These are phyloP conservation scores for Plasmodium relictum DNA, from an alignment of 169 alveolate genomes.

Conservation along the genomic window DNA sequence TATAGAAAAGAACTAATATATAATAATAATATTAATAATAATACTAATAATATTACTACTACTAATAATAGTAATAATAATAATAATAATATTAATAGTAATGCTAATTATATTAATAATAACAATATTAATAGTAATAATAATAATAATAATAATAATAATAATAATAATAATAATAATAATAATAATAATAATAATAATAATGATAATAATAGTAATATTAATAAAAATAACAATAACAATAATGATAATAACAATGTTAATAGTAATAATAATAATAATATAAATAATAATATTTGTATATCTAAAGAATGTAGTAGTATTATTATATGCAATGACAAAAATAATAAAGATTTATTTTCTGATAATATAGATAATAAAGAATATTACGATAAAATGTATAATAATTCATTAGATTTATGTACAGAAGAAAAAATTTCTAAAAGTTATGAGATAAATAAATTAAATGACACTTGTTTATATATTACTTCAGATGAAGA, in stretches of 20 bases:
- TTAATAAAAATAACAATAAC: neutral
- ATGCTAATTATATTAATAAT: neutral
- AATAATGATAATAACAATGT: no score
- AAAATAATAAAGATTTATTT: conserved; percentile 43
- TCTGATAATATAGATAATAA: conserved; percentile 21
- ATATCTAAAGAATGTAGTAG: neutral
- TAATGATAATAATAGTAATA: neutral
- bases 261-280: conserved; percentile 10
- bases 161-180: neutral
- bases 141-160: neutral
- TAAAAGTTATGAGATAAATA: conserved; percentile 36
- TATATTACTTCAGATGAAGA: conserved; percentile 76
- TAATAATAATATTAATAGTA: neutral
- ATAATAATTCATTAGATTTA: conserved; percentile 34
- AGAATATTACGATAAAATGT: conserved; percentile 19
- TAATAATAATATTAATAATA: neutral
- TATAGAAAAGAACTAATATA: conserved; percentile 19
- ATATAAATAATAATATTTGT: neutral
- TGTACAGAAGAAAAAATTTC: conserved; percentile 27
- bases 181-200: neutral
- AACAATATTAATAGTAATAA: neutral
- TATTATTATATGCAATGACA: conserved; percentile 18
- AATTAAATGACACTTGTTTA: conserved; percentile 63
- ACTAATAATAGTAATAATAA: neutral
- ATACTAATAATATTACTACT: neutral